Conservation (phyloP, 2,329 filamentous ascomycete species). For the Eurotiales sp. region DNA sequence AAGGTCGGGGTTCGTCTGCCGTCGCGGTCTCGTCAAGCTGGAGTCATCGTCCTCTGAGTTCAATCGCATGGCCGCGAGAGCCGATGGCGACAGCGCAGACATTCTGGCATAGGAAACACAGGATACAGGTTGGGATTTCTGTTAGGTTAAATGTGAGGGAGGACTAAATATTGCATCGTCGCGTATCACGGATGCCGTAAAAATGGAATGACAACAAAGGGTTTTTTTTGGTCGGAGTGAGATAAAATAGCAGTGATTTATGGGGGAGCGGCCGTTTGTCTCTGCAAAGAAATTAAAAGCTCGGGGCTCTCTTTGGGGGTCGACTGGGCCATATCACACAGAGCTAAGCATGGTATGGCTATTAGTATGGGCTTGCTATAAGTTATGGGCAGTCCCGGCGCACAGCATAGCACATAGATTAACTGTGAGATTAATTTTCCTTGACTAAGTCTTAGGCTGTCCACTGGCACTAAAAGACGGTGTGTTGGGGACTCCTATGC, state of each 20-base stretch:
- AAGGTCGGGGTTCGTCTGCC: constrained; percentile 18
- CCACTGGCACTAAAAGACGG: too few relatives aligned
- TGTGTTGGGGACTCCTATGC: too few relatives aligned
- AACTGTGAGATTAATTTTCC: background rate
- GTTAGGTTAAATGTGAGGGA: background rate
- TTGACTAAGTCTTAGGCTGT: too few relatives aligned
- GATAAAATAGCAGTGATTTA: too few relatives aligned
- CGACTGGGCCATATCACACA: background rate
- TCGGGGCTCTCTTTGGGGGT: background rate
- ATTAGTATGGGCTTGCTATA: too few relatives aligned
- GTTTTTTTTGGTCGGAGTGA: background rate
- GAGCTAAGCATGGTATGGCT: background rate
- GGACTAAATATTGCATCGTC: background rate
- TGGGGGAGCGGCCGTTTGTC: background rate
- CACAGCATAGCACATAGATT: too few relatives aligned
- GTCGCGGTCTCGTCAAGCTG: constrained; percentile 15
- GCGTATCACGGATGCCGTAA: background rate
- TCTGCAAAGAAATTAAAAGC: background rate
- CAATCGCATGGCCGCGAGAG: constrained; percentile 7
- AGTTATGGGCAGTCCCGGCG: background rate
- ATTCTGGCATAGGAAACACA: constrained; percentile 4
- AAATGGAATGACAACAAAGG: background rate
- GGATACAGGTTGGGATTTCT: too few relatives aligned
- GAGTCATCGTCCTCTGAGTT: constrained; percentile 1
- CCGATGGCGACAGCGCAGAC: constrained; percentile 11